Percentiles rank a stretch among this genome's conserved stretches.
These are phyloP conservation scores for Fusarium sp. DNA, from an alignment of 2,329 filamentous ascomycete species.

Conservation along the genomic window DNA sequence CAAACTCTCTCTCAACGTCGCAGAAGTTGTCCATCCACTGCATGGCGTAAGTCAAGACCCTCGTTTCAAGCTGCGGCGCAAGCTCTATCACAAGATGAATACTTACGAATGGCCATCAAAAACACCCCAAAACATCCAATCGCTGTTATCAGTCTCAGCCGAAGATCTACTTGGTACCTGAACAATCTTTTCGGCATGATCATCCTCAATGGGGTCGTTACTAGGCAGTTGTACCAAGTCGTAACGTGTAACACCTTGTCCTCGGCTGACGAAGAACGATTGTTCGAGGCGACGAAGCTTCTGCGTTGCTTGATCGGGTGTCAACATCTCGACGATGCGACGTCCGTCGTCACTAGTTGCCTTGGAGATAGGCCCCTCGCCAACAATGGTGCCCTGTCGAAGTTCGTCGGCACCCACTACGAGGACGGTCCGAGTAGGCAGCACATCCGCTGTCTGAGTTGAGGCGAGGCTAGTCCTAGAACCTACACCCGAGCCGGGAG, in stretches of 20 bases:
- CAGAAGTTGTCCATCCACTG: constrained; percentile 97
- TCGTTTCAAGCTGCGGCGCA: neutral
- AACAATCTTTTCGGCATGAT: constrained; percentile 98
- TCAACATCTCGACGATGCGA: constrained; percentile 95
- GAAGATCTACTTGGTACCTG: constrained; percentile 77
- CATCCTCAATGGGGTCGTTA: constrained; percentile 98
- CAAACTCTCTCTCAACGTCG: constrained; percentile 90
- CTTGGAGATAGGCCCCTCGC: constrained; percentile 89
- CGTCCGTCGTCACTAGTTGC: constrained; percentile 85
- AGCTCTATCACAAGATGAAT: neutral
- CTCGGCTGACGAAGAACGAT: constrained; percentile 90
- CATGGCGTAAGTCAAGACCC: constrained; percentile 25
- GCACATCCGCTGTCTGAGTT: constrained; percentile 55
- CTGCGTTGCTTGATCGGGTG: constrained; percentile 90
- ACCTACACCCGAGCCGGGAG: constrained; percentile 48
- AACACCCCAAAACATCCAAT: constrained; percentile 99
- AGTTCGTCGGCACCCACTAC: constrained; percentile 92
- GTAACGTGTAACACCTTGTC: constrained; percentile 92
- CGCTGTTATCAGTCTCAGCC: constrained; percentile 68
- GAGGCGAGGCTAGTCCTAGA: constrained; percentile 58
- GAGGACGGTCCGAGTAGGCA: constrained; percentile 75
- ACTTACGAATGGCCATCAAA: constrained; percentile 95
- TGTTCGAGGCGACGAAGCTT: constrained; percentile 91
- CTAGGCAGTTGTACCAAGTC: constrained; percentile 94
- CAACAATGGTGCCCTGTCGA: constrained; percentile 86